Base-by-base conservation (phyloP, 192 early-diverging fungal genomes). In the Backusella luteola region DNA sequence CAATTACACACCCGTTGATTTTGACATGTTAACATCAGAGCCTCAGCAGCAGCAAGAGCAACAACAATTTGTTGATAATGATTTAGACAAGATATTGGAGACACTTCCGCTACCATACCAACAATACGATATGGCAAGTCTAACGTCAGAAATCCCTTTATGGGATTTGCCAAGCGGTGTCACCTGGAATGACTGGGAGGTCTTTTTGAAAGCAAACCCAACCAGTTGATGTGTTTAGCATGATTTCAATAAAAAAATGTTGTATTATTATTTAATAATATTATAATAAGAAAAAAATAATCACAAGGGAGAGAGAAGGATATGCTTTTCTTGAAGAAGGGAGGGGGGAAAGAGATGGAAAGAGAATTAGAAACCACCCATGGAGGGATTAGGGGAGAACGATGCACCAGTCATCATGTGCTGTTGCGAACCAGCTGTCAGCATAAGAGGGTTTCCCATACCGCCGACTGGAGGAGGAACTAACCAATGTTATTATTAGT, bases 381-480 rank as follows among this genome's bases (percentile, higher is more conserved):
- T 42, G 1, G 38, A 39, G 17, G 38, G 11, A 21, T 63, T 63
- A 26, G 56, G 56, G 12, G 56, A 26, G 26, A 71, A 69, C 34
- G 67, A 59, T 29, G 63, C 69, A 32, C 75, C 76, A 49, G 79
- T 81, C 73, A 80, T 73, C 76, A 77, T 80, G 14, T 66, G 76
- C 35, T 81, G 79, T 29, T 81, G 80, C 21, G 73, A 73, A 59
- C 74, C 21, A 74, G 88, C 89, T 17, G 91, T 94, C 66, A 96
- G 77, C 88, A 96, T 86, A 66, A 94, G 87, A 35, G 90, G 91
- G 52, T 90, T 90, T 44, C 94, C 94, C 70, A 96, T 81, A 6
- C 88, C 91, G 39, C 88, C 90, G 8, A 94, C 86, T 87, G 56
- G 85, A 76, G 9, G 81, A 82, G 35, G 66, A 76, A 44, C 56